A percentile compares a stretch with the other conserved stretches of the same genome.
phyloP scores from a whole-genome alignment of 352 stramenopile genomes.

The Pythium pyrilobum region DNA sequence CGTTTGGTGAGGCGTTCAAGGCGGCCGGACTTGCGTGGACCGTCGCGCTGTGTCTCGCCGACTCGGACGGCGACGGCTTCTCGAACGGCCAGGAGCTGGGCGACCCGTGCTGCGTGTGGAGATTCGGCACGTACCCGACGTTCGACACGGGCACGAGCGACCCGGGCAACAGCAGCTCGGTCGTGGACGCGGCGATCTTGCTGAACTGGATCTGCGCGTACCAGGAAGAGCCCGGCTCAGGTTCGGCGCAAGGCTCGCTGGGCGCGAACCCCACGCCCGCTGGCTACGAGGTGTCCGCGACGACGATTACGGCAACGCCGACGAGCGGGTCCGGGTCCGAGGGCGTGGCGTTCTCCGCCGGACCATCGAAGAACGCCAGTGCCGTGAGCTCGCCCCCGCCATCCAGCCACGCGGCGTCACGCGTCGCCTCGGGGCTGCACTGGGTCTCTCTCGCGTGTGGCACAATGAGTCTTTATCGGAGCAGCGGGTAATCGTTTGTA shows the following conservation, averaged over 20 bases:
- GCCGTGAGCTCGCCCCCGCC: too few relatives aligned
- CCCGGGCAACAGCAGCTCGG: slow-evolving; percentile 6
- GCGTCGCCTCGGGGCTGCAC: too few relatives aligned
- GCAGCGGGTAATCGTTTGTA: too few relatives aligned
- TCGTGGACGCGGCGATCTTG: neutral
- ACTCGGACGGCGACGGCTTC: slow-evolving; percentile 23
- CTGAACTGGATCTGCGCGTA: slow-evolving; percentile 12
- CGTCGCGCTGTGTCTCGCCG: slow-evolving; percentile 21
- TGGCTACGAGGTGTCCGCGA: too few relatives aligned
- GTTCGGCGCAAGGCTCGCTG: too few relatives aligned
- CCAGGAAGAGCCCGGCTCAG: neutral
- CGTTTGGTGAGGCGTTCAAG: slow-evolving; percentile 24
- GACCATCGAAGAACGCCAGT: too few relatives aligned
- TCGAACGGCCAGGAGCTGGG: slow-evolving; percentile 65
- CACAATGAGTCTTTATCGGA: too few relatives aligned
- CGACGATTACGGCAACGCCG: too few relatives aligned
- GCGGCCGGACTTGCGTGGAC: slow-evolving; percentile 19
- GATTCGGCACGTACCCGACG: neutral
- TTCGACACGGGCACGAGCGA: slow-evolving; percentile 14
- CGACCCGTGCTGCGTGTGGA: slow-evolving; percentile 43
- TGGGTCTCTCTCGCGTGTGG: too few relatives aligned
- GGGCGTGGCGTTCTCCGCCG: too few relatives aligned
- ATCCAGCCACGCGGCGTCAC: too few relatives aligned
- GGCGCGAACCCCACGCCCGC: neutral
- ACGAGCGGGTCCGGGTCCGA: too few relatives aligned